Evolutionary conservation across 805 yeast species (phyloP).

Genomic region (Cyberlindnera japonica): DNA sequence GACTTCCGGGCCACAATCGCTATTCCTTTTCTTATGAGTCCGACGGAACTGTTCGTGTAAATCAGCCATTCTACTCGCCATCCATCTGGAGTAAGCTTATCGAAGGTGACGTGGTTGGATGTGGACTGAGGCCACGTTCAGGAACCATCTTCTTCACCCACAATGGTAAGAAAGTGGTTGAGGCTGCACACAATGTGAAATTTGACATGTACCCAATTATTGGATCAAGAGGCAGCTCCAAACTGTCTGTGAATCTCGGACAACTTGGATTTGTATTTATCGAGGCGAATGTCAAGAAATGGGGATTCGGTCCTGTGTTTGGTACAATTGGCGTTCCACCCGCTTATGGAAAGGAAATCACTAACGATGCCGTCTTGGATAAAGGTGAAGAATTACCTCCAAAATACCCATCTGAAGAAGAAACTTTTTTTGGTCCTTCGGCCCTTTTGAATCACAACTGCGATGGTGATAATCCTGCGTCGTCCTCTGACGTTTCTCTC

Average conservation of each 20-base stretch:
- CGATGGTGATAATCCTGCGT: neutral
- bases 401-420: slow-evolving; percentile 57
- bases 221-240: slow-evolving; percentile 80
- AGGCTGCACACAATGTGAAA: slow-evolving; percentile 75
- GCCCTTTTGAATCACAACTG: slow-evolving; percentile 13
- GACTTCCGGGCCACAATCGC: slow-evolving; percentile 88
- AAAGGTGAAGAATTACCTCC: slow-evolving; percentile 76
- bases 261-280: slow-evolving; percentile 76
- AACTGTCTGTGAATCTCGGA: slow-evolving; percentile 86
- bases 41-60: slow-evolving; percentile 72
- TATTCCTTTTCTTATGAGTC: slow-evolving; percentile 88
- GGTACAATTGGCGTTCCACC: slow-evolving; percentile 46
- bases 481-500: neutral
- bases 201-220: slow-evolving; percentile 78
- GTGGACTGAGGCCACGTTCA: slow-evolving; percentile 78
- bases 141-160: slow-evolving; percentile 92
- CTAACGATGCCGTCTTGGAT: slow-evolving; percentile 54
- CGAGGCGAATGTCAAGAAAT: slow-evolving; percentile 80
- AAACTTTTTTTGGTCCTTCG: slow-evolving; percentile 55
- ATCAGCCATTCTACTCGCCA: slow-evolving; percentile 54
- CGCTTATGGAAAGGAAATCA: slow-evolving; percentile 38
- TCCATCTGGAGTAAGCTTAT: slow-evolving; percentile 42
- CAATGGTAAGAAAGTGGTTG: slow-evolving; percentile 85
- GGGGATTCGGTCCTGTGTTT: slow-evolving; percentile 59
- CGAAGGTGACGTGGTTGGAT: slow-evolving; percentile 89